Conservation (phyloP, 768 basidiomycete species). For the Leccinum variicolor region DNA sequence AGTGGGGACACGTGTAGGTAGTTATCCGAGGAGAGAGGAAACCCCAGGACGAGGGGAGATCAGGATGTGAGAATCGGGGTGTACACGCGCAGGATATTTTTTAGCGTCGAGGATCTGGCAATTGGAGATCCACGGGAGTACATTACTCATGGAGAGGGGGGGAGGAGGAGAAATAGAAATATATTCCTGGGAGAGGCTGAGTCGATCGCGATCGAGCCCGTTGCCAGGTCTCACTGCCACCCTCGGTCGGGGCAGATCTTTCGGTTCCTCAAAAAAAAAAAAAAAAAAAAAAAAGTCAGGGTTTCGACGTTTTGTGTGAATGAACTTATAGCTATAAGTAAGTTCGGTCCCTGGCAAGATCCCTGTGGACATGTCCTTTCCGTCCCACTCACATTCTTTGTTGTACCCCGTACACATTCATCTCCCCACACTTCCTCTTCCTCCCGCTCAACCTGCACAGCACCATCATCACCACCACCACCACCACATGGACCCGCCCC, state of each 20-base stretch:
- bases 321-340: conserved; percentile 17
- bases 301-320: conserved; percentile 29
- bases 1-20: conserved; percentile 4
- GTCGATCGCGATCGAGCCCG: not conserved
- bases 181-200: not conserved
- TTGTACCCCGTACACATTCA: conserved; percentile 22
- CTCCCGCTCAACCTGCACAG: not conserved
- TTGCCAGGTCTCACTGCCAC: conserved; percentile 2
- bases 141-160: not conserved
- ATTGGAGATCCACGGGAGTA: conserved; percentile 3
- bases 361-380: conserved; percentile 18
- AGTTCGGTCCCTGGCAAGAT: not conserved
- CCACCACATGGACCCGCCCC: conserved; percentile 26
- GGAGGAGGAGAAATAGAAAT: not conserved
- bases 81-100: not conserved
- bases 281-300: conserved; percentile 2
- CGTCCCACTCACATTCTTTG: conserved; percentile 27
- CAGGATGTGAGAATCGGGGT: not conserved
- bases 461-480: conserved; percentile 11
- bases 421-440: not conserved
- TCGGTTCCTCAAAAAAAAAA: not conserved
- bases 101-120: conserved; percentile 1
- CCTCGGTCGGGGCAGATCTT: not conserved
- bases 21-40: conserved; percentile 5
- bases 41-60: not conserved